Evolutionary conservation across 768 basidiomycete species (phyloP), one percentile per base, ranked within the genome.

Genomic region (Termitomyces sp.): DNA sequence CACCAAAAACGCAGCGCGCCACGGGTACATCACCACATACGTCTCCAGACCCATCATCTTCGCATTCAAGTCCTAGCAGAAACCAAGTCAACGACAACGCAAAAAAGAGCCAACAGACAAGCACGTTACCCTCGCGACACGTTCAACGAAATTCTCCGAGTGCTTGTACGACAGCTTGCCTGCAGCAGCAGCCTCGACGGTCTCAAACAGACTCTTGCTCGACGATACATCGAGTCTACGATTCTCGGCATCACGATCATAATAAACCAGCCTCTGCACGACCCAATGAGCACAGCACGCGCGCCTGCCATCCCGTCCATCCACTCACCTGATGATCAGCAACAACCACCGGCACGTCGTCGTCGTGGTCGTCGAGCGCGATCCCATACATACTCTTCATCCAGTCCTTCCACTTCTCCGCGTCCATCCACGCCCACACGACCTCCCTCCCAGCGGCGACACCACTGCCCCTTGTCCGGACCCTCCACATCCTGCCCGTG

Each of bases 371-470:
- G 17, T 63, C 60, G 8, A 60, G 59, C 52, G 64, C 74, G 62
- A 94, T 74, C 30, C 87, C 86, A 72, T 98, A 98, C 85, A 93
- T 93, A 63, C 84, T 86, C 77, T 91, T 93, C 73, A 96, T 74
- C 94, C 94, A 98, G 50, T 81, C 85, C 26, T 71, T 78, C 94
- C 96, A 98, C 69, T 78, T 81, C 26, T 83, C 84, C 2, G 76
- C 81, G 65, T 99, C 92, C 83, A 97, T 94, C 87, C 88, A 94
- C 9, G 87, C 79, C 70, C 94, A 97, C 49, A 94, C 81, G 0
- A 96, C 86, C 43, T 84, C 79, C 37, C 78, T 71, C 43, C 71
- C 75, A 35, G 76, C 74, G 40, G 68, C 70, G 52, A 73, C 63
- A 1, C 75, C 75, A 49, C 63, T 75, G 4, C 77, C 76, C 3